Base-by-base conservation (phyloP, 1,284 basidiomycete species). In the Cystobasidium pallidum region DNA sequence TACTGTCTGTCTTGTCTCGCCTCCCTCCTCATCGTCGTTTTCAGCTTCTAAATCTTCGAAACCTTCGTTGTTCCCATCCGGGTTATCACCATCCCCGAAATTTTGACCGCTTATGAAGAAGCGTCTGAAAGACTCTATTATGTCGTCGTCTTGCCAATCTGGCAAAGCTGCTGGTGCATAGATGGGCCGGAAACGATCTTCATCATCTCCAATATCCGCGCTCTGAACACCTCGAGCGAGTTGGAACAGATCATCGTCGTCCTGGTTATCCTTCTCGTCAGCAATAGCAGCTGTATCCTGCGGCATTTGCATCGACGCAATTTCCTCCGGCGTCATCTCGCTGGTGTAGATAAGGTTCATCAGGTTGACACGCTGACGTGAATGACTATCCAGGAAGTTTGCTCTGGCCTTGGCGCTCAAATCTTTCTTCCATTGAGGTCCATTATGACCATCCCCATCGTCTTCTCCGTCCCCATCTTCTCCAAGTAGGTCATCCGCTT, bases 21-120 rank as follows among this genome's bases (percentile, higher is more conserved):
- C 84, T 2, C 76, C 84, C 2, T 82, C 85, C 13, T 80, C 79
- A 32, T 80, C 84, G 15, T 80, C 83, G 28, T 82, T 81, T 2
- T 54, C 82, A 78, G 75, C 81, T 59, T 85, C 86, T 19, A 84
- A 83, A 54, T 83, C 86, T 62, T 83, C 84, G 74, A 84, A 85
- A 24, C 82, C 83, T 2, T 77, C 80, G 28, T 80, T 85, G 36
- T 84, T 84, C 19, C 83, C 84, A 51, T 81, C 81, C 19, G 73
- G 77, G 30, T 64, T 80, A 61, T 68, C 47, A 58, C 41, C 30
- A 34, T 65, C 43, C 49, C 34, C 51, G 24, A 43, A 78, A 15
- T 79, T 80, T 24, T 67, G 78, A 19, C 92, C 93, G 0, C 94
- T 97, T 81, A 99, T 96, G 83, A 99, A 99, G 66, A 95, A 83